Evolutionary conservation across 1,139 yeast species (phyloP).

Genomic region (Blastobotrys buckinghamii): DNA sequence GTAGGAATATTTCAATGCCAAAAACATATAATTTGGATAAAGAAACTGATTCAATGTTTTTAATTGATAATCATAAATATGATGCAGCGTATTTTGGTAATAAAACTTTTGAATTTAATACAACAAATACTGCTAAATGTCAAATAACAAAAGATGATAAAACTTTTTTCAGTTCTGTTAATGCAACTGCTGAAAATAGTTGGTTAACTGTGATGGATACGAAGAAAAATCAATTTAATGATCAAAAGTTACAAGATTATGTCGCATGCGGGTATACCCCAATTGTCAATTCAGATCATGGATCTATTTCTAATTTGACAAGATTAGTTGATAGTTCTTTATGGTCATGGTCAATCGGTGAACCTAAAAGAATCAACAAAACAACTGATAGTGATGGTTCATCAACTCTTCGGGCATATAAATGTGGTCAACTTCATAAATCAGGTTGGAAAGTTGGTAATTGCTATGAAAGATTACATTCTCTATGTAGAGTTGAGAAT

Average conservation of each 20-base stretch:
- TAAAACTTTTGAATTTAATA: slow-evolving; percentile 1
- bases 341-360: slow-evolving; percentile 69
- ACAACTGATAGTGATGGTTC: slow-evolving; percentile 14
- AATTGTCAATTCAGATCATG: slow-evolving; percentile 40
- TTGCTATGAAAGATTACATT: slow-evolving; percentile 51
- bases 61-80: slow-evolving; percentile 1
- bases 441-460: slow-evolving; percentile 56
- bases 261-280: slow-evolving; percentile 58
- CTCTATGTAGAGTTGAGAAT: slow-evolving; percentile 48
- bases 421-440: slow-evolving; percentile 53
- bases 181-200: slow-evolving; percentile 8
- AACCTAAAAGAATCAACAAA: slow-evolving; percentile 37
- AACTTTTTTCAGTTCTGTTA: slow-evolving; percentile 1
- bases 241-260: slow-evolving; percentile 35
- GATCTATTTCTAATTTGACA: slow-evolving; percentile 25
- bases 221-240: slow-evolving; percentile 19
- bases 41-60: slow-evolving; percentile 12
- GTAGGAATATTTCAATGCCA: slow-evolving; percentile 17
- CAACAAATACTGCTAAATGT: slow-evolving; percentile 5
- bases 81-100: slow-evolving; percentile 8
- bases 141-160: neutral
- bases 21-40: slow-evolving; percentile 13
- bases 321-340: slow-evolving; percentile 35
- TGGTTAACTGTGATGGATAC: slow-evolving; percentile 15
- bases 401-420: slow-evolving; percentile 39